Evolutionary conservation across 2,329 filamentous ascomycete species (phyloP), one percentile per base, ranked within the genome.

Genomic region (Talaromyces sp.): DNA sequence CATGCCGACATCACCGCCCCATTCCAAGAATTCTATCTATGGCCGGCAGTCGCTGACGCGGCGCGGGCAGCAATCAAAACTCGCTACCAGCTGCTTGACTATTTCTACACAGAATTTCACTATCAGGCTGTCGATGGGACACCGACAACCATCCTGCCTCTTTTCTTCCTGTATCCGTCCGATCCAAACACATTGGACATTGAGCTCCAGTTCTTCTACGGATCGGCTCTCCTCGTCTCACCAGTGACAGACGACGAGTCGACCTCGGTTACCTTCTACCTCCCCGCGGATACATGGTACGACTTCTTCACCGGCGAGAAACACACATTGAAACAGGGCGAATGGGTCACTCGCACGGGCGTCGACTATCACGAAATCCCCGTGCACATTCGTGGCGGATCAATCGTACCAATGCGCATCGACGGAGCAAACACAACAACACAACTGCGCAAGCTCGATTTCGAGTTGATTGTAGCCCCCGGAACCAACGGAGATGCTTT

Each of bases 61-160:
- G 88, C 88, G 0, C 82, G 82, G 58, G 87, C 84, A 59, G 88
- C 86, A 19, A 91, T 93, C 66, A 82, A 82, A 32, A 86, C 86
- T 51, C 83, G 90, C 17, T 93, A 93, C 76, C 81, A 83, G 38
- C 79, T 93, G 14, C 80, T 93, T 9, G 89, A 92, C 68, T 93
- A 93, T 75, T 81, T 90, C 63, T 93, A 93, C 78, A 92, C 89
- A 1, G 85, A 86, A 0, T 80, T 91, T 66, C 79, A 86, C 69
- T 75, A 78, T 59, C 84, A 90, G 71, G 82, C 80, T 35, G 68
- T 78, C 17, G 81, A 82, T 51, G 90, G 90, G 32, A 82, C 81
- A 2, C 89, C 90, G 0, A 61, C 0, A 77, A 78, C 86, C 63
- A 77, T 91, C 58, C 86, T 85, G 66, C 89, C 90, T 0, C 73